phyloP scores from a whole-genome alignment of 2,329 filamentous ascomycete genomes.

The Aspergillus niger region DNA sequence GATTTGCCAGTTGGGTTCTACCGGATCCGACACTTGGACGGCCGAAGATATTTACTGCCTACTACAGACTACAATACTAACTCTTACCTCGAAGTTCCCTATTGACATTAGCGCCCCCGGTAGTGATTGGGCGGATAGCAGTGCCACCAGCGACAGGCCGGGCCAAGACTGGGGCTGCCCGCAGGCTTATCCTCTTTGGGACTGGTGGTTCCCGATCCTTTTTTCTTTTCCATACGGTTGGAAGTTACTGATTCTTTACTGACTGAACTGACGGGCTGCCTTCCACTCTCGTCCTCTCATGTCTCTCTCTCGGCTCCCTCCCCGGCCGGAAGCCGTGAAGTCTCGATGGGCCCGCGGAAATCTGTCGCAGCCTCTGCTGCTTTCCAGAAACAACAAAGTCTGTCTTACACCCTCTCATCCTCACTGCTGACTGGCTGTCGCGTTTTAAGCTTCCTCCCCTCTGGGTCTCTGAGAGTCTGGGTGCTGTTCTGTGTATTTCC shows the following conservation, averaged over 20 bases:
- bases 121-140: not conserved
- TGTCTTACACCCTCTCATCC: not conserved
- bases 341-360: not conserved
- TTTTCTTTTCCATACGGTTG: too few relatives aligned
- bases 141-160: not conserved
- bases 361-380: not conserved
- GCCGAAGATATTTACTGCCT: not conserved
- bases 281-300: too few relatives aligned
- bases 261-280: too few relatives aligned
- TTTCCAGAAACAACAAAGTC: not conserved
- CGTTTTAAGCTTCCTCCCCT: not conserved
- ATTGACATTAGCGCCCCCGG: not conserved
- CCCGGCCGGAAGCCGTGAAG: too few relatives aligned
- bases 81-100: not conserved
- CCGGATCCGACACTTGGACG: not conserved
- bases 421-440: not conserved
- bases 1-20: not conserved
- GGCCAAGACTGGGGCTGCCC: not conserved
- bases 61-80: too few relatives aligned
- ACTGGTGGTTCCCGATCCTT: not conserved
- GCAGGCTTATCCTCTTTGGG: not conserved
- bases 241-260: too few relatives aligned
- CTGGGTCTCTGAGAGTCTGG: not conserved
- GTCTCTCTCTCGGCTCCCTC: too few relatives aligned
- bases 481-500: not conserved